phyloP scores from a whole-genome alignment of 2,329 filamentous ascomycete genomes.

The Trichoderma harzianum region DNA sequence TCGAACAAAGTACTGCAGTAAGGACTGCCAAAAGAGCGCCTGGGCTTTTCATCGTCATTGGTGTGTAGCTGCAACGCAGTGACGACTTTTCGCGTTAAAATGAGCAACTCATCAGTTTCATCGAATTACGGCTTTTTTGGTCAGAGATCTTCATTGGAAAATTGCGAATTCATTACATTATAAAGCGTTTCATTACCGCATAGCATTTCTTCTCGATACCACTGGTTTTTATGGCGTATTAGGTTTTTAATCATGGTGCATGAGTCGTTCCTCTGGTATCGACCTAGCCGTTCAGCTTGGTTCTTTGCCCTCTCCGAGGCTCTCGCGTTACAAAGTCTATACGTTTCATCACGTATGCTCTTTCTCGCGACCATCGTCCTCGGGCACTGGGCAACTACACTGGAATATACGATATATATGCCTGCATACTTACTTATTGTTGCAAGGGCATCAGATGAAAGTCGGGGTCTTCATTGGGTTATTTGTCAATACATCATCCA shows the following conservation, averaged over 20 bases:
- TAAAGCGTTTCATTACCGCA: conserved; percentile 41
- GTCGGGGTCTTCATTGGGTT: conserved; percentile 2
- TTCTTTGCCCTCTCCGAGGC: neutral
- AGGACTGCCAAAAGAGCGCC: conserved; percentile 98
- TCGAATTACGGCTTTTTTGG: conserved; percentile 22
- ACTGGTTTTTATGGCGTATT: conserved; percentile 31
- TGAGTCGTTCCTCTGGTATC: neutral
- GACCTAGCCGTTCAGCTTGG: neutral
- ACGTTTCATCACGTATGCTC: neutral
- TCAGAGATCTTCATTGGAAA: conserved; percentile 30
- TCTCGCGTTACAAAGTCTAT: neutral
- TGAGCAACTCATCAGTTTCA: neutral
- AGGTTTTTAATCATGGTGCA: conserved; percentile 12
- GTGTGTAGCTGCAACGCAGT: conserved; percentile 75
- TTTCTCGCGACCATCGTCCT: neutral
- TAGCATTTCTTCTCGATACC: conserved; percentile 45
- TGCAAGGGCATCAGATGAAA: conserved; percentile 6
- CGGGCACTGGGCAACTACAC: neutral
- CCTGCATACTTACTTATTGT: conserved; percentile 2
- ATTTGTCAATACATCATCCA: conserved; percentile 8
- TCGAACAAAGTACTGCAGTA: conserved; percentile 98
- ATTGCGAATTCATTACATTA: conserved; percentile 40
- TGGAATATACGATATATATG: conserved; percentile 13
- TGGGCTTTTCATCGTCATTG: conserved; percentile 98
- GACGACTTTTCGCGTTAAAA: conserved; percentile 21